Percentiles rank a stretch among this genome's conserved stretches.
Evolutionary conservation across 2,329 filamentous ascomycete species (phyloP).

Genomic region (Alternaria gaisen): DNA sequence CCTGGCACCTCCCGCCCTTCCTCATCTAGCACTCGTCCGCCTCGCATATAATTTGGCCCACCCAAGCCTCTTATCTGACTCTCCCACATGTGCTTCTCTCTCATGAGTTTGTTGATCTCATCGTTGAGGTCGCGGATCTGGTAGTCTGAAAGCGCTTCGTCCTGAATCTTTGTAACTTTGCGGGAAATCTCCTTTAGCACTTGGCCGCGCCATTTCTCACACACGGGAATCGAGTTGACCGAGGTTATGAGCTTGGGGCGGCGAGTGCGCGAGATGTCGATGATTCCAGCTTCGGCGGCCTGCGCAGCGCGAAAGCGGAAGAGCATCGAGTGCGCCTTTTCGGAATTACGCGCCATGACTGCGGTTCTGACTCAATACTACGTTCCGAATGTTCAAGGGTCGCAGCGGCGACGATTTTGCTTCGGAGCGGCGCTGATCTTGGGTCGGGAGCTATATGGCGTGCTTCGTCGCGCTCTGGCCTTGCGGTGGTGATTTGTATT

Average conservation of each 20-base stretch:
- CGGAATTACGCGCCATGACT: slow-evolving; percentile 84
- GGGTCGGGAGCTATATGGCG: slow-evolving; percentile 8
- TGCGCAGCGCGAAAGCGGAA: slow-evolving; percentile 99
- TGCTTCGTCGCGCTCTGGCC: slow-evolving; percentile 16
- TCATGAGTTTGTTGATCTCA: slow-evolving; percentile 99
- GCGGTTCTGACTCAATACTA: slow-evolving; percentile 20
- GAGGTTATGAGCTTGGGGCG: slow-evolving; percentile 92
- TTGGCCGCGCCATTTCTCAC: slow-evolving; percentile 98
- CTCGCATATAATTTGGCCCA: slow-evolving; percentile 96
- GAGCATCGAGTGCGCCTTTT: slow-evolving; percentile 99
- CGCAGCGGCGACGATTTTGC: background rate
- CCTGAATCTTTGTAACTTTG: slow-evolving; percentile 96
- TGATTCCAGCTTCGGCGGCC: slow-evolving; percentile 93
- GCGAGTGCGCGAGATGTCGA: slow-evolving; percentile 88
- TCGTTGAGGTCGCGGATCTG: slow-evolving; percentile 98
- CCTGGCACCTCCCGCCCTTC: slow-evolving; percentile 65
- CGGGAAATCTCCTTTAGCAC: slow-evolving; percentile 96
- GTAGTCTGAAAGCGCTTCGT: slow-evolving; percentile 88
- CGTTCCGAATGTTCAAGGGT: background rate
- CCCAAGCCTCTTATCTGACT: slow-evolving; percentile 93
- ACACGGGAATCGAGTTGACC: slow-evolving; percentile 81
- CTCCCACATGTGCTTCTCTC: slow-evolving; percentile 99
- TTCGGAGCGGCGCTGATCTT: background rate
- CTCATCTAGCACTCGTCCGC: slow-evolving; percentile 63
- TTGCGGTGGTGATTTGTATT: slow-evolving; percentile 15